Evolutionary conservation across 495 filamentous ascomycete genomes (phyloP).

Genomic region (Geopyxis carbonaria): DNA sequence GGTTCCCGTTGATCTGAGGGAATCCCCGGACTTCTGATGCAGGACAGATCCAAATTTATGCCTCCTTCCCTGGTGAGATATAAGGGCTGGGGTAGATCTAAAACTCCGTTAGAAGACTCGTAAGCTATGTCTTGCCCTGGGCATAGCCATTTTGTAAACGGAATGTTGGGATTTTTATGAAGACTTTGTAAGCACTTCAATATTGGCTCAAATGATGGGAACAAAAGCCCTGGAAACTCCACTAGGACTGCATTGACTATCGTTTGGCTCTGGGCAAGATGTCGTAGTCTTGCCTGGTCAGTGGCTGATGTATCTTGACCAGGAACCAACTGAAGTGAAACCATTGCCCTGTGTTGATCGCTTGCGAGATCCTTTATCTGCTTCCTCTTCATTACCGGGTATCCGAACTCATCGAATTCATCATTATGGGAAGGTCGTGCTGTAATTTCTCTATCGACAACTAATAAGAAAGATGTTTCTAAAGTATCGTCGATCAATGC

Average conservation of each 20-base stretch:
- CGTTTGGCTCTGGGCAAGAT: slow-evolving; percentile 1
- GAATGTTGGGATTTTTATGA: slow-evolving; percentile 33
- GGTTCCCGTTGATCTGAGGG: too few species aligned
- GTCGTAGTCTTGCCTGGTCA: slow-evolving; percentile 18
- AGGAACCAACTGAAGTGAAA: slow-evolving; percentile 16
- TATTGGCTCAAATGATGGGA: slow-evolving; percentile 49
- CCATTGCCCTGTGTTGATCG: slow-evolving; percentile 21
- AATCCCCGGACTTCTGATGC: slow-evolving; percentile 8
- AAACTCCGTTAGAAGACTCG: neutral
- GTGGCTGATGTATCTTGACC: neutral
- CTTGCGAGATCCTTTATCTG: slow-evolving; percentile 18
- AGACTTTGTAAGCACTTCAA: slow-evolving; percentile 48
- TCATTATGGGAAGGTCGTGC: slow-evolving; percentile 4
- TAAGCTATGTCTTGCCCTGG: slow-evolving; percentile 20
- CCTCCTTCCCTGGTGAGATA: slow-evolving; percentile 15
- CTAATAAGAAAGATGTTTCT: slow-evolving; percentile 37
- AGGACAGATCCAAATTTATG: slow-evolving; percentile 7
- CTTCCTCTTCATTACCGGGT: neutral
- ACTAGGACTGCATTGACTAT: slow-evolving; percentile 29
- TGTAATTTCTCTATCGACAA: slow-evolving; percentile 27
- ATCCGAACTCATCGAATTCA: neutral
- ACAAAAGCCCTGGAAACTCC: slow-evolving; percentile 54
- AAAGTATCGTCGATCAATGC: slow-evolving; percentile 37
- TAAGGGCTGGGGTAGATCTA: slow-evolving; percentile 16
- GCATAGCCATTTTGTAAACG: slow-evolving; percentile 43